These are phyloP conservation scores for Erysimum pusillum DNA, from an alignment of 441 rosid species.

Conservation along the genomic window DNA sequence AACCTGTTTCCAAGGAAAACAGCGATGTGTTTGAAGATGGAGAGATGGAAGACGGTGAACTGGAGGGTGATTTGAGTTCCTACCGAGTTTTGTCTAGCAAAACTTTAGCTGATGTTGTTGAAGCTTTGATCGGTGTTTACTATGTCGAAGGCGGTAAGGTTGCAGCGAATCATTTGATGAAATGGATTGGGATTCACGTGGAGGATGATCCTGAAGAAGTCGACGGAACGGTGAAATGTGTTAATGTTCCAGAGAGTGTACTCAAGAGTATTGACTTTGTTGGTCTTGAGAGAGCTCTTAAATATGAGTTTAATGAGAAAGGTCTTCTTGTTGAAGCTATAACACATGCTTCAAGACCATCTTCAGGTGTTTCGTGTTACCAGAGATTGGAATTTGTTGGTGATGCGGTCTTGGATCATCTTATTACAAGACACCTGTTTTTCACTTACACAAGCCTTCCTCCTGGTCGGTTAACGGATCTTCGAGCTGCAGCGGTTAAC, in stretches of 20 bases:
- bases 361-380: slow-evolving; percentile 95
- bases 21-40: slow-evolving; percentile 64
- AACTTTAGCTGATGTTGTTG: slow-evolving; percentile 98
- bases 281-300: slow-evolving; percentile 76
- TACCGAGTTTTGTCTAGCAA: slow-evolving; percentile 97
- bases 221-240: slow-evolving; percentile 52
- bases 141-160: slow-evolving; percentile 92
- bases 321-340: slow-evolving; percentile 89
- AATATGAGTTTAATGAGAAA: slow-evolving; percentile 64
- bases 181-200: slow-evolving; percentile 92
- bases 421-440: slow-evolving; percentile 90
- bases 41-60: slow-evolving; percentile 95
- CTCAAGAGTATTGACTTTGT: slow-evolving; percentile 89
- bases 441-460: slow-evolving; percentile 93
- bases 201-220: slow-evolving; percentile 81
- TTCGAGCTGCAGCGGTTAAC: slow-evolving; percentile 99
- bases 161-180: slow-evolving; percentile 96
- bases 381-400: slow-evolving; percentile 98
- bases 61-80: slow-evolving; percentile 94
- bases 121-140: slow-evolving; percentile 96
- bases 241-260: slow-evolving; percentile 75
- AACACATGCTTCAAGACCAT: slow-evolving; percentile 98
- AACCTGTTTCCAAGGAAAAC: slow-evolving; percentile 49
- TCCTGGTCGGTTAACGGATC: slow-evolving; percentile 97
- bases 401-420: slow-evolving; percentile 98